Conservation (phyloP, 1,139 yeast genomes). For the Pichia sp. region DNA sequence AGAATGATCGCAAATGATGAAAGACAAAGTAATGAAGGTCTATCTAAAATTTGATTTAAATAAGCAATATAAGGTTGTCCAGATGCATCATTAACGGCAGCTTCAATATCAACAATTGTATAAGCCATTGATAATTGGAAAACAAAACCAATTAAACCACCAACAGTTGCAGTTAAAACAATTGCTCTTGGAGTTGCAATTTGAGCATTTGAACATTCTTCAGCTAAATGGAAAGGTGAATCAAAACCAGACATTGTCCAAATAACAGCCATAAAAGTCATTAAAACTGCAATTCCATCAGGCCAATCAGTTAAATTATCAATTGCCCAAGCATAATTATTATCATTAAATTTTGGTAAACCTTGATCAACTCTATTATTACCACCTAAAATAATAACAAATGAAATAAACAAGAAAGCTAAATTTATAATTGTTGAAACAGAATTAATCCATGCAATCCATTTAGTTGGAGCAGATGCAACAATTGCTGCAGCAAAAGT, state of each 20-base stretch:
- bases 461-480: constrained; percentile 46
- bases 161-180: constrained; percentile 54
- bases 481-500: constrained; percentile 45
- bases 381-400: constrained; percentile 54
- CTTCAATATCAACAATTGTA: constrained; percentile 48
- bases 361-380: constrained; percentile 36
- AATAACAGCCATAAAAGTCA: constrained; percentile 59
- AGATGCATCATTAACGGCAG: constrained; percentile 46
- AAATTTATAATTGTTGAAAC: constrained; percentile 48
- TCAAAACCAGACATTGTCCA: constrained; percentile 79
- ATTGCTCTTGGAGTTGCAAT: constrained; percentile 59
- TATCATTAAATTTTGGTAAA: constrained; percentile 44
- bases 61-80: constrained; percentile 65
- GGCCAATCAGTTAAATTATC: constrained; percentile 65
- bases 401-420: constrained; percentile 47
- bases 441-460: constrained; percentile 51
- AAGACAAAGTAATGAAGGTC: constrained; percentile 44
- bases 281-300: constrained; percentile 52
- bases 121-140: constrained; percentile 63
- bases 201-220: constrained; percentile 60
- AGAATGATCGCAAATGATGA: constrained; percentile 55
- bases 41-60: constrained; percentile 45
- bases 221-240: constrained; percentile 67
- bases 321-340: constrained; percentile 50
- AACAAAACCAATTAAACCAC: constrained; percentile 57